Evolutionary conservation across 1,139 yeast genomes (phyloP), one percentile per base, ranked within the genome.

Genomic region (Sugiyamaella xylanicola): DNA sequence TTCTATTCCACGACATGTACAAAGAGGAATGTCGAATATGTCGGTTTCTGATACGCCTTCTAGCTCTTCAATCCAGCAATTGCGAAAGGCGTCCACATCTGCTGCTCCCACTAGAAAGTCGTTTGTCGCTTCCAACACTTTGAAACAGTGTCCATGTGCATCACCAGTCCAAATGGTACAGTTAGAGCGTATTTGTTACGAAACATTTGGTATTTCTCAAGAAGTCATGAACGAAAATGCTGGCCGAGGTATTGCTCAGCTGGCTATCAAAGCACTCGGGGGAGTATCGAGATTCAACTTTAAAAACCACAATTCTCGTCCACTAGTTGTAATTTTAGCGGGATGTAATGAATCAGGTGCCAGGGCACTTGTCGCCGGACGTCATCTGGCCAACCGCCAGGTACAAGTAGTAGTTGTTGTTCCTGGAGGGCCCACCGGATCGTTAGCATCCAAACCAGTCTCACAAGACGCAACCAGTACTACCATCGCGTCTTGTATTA

Each of bases 131-230:
- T 36, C 59, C 22, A 64, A 56, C 51, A 64, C 62, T 37, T 56
- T 52, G 36, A 57, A 60, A 49, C 53, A 56, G 25, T 67, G 72
- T 45, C 87, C 93, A 1, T 75, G 85, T 55, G 86, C 92, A 15
- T 82, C 93, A 1, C 93, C 96, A 0, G 83, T 89, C 5, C 96
- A 91, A 70, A 72, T 90, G 59, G 75, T 86, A n/a, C 96, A 89
- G 62, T 81, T 90, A 56, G 95, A 89, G 68, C 77, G 87, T 48
- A 69, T 84, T 17, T 72, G 87, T 16, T 56, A 62, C 2, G 69
- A 74, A 3, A 85, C 83, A 25, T 86, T 77, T 69, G 84, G 83
- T 1, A 70, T 85, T 17, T 64, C 81, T 1, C 75, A 80, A 13
- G 32, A 29, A 13, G 45, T 52, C 15, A 41, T 47, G n/a, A 39